Evolutionary conservation across 2,329 filamentous ascomycete genomes (phyloP), one percentile per base, ranked within the genome.

Genomic region (Talaromyces sp.): DNA sequence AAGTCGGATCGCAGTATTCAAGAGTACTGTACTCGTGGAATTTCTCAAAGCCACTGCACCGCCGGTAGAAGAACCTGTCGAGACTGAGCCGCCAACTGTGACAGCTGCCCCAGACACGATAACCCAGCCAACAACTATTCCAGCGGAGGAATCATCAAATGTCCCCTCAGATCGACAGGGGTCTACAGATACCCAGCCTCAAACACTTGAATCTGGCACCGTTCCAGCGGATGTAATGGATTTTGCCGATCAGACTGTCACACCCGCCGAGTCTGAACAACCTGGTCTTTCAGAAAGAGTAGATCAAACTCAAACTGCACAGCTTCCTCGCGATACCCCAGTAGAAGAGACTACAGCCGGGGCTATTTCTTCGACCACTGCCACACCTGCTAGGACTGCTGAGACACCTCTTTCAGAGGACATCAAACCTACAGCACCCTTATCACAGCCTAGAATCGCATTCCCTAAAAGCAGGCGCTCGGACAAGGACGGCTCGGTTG

Each of bases 401-500:
- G 44, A 27, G 44, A 47, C 18, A 5, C 44, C 23, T 23, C 10
- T 47, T 12, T 23, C 23, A 10, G 44, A 47, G 23, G 44, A 27
- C 23, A 47, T 18, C 44, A 27, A 47, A 27, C 23, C 18, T 47
- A 14, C 44, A 10, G 23, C n/a, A 4, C 18, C 44, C 8, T 47
- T 18, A 10, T 16, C 5, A 31, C 27, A 31, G 28, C 27, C 50
- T 53, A 53, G 10, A 27, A 7, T 53, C 14, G 34, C 44, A 27
- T 36, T 30, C 42, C 33, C 55, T 34, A 61, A 65, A 65, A 65
- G 58, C 60, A 57, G 40, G 33, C 56, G 62, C n/a, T 51, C 63
- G 53, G 75, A 65, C 57, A 71, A 68, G 59, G 76, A 75, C 31
- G 82, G 82, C 10, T 79, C 77, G 2, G 70, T 83, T 44, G 73